Evolutionary conservation across 306 rosid species (phyloP).

Genomic region (Astragalus membranaceus): DNA sequence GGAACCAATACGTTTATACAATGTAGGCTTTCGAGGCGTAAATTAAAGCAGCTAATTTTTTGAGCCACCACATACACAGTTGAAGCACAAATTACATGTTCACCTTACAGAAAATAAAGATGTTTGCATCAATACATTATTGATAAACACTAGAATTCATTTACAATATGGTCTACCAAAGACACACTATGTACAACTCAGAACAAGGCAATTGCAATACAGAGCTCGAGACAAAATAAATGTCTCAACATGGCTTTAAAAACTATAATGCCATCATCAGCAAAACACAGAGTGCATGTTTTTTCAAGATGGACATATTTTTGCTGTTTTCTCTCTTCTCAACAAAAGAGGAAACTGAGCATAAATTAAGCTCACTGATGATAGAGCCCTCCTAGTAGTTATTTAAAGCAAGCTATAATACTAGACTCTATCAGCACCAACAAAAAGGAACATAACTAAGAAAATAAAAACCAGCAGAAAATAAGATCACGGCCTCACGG

Average conservation of each 20-base stretch:
- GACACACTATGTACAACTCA: slow-evolving; percentile 43
- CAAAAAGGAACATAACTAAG: not conserved
- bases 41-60: too few relatives aligned
- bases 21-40: not conserved
- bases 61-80: not conserved
- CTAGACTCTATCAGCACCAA: slow-evolving; percentile 20
- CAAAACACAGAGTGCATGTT: slow-evolving; percentile 17
- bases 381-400: slow-evolving; percentile 28
- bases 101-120: not conserved
- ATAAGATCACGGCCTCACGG: slow-evolving; percentile 13
- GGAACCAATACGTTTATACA: too few relatives aligned
- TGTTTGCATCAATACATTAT: not conserved
- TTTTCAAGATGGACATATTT: slow-evolving; percentile 25
- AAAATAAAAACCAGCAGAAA: not conserved
- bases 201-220: slow-evolving; percentile 5
- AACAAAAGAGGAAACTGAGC: slow-evolving; percentile 25
- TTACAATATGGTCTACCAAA: slow-evolving; percentile 36
- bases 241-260: slow-evolving; percentile 23
- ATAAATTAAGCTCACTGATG: slow-evolving; percentile 13
- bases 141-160: slow-evolving; percentile 23
- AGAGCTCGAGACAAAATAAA: slow-evolving; percentile 33
- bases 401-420: slow-evolving; percentile 36
- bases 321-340: slow-evolving; percentile 12
- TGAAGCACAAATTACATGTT: not conserved
- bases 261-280: slow-evolving; percentile 13